Base-by-base conservation (phyloP, 2,329 filamentous ascomycete species). In the Neoarthrinium moseri region DNA sequence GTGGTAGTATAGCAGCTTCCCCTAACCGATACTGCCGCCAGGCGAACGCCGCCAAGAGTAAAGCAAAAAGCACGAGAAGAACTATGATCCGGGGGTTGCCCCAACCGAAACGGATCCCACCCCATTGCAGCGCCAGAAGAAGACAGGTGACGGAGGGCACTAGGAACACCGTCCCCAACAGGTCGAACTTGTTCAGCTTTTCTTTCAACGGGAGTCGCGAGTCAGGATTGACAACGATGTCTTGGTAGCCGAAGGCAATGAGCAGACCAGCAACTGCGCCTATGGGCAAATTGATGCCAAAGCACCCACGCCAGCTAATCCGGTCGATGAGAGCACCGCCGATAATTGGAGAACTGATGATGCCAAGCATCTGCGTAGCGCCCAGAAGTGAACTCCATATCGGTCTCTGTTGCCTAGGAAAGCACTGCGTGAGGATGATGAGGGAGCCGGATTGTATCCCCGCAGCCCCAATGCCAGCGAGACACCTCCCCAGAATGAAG, bases 221-320 rank as follows among this genome's bases (percentile, higher is more conserved):
- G 20, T 29, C 33, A 7, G 38, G n/a, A 10, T 15, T 43, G 2
- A 21, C 13, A 11, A 20, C 29, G 30, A 40, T 47, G 20, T 47
- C 33, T 23, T 27, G 21, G 20, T 44, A 35, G 15, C 40, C 32
- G 12, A 39, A 32, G 23, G 39, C 15, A 27, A 48, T 32, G 8
- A 48, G 21, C 15, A 38, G n/a, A 18, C 38, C 12, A 18, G 45
- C 45, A 18, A 33, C 40, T 15, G 32, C 45, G 18, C 39, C 45
- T 12, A 48, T 20, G 12, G 45, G 45, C 21, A 48, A 33, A 32
- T 38, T 48, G 45, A 48, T 44, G 27, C 45, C 45, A 24, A 48
- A 48, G 34, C 44, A 46, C 13, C 44, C 44, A 23, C 29, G 21
- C 35, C 44, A 46, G 20, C 35, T 36, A 4, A 46, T 36, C 35